Percentiles rank a stretch among this genome's conserved stretches.
Conservation (phyloP, 1,284 basidiomycete species). For the Ganoderma meredithae region DNA sequence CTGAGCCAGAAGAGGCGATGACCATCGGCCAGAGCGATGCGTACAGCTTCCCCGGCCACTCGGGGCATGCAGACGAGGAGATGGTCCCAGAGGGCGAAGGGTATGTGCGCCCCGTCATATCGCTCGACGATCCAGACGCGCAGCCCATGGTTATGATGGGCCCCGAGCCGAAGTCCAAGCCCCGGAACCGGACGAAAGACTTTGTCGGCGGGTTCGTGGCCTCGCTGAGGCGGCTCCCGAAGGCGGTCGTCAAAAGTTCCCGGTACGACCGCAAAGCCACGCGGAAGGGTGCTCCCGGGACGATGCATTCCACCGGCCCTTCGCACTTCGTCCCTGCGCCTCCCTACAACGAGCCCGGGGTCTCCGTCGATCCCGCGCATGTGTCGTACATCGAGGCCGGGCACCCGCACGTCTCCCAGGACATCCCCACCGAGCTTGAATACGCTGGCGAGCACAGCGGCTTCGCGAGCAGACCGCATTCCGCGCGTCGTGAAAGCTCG, state of each 20-base stretch:
- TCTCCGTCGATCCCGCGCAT: constrained; percentile 32
- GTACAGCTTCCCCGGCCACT: constrained; percentile 10
- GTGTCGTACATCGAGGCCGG: constrained; percentile 35
- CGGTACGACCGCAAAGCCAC: constrained; percentile 31
- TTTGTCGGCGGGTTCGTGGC: constrained; percentile 46
- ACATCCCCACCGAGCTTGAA: constrained; percentile 19
- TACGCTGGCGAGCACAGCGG: constrained; percentile 5
- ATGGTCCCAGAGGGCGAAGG: constrained; percentile 13
- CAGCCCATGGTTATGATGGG: background rate
- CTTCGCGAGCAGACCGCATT: constrained; percentile 12
- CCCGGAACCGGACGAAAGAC: constrained; percentile 27
- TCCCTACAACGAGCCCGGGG: constrained; percentile 36
- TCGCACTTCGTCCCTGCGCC: constrained; percentile 30
- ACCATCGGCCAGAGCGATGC: constrained; percentile 25
- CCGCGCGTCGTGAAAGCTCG: constrained; percentile 20
- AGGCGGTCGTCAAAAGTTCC: constrained; percentile 34
- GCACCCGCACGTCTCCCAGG: constrained; percentile 31
- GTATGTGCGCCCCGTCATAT: constrained; percentile 11
- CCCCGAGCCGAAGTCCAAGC: background rate
- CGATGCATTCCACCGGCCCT: constrained; percentile 16
- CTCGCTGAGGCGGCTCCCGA: constrained; percentile 38
- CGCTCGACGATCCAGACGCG: constrained; percentile 7
- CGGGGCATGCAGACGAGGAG: background rate
- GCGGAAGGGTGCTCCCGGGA: constrained; percentile 28
- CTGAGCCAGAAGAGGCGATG: constrained; percentile 30